These are phyloP conservation scores for Dacryopinax spathularia DNA, from an alignment of 768 basidiomycete genomes.

Conservation along the genomic window DNA sequence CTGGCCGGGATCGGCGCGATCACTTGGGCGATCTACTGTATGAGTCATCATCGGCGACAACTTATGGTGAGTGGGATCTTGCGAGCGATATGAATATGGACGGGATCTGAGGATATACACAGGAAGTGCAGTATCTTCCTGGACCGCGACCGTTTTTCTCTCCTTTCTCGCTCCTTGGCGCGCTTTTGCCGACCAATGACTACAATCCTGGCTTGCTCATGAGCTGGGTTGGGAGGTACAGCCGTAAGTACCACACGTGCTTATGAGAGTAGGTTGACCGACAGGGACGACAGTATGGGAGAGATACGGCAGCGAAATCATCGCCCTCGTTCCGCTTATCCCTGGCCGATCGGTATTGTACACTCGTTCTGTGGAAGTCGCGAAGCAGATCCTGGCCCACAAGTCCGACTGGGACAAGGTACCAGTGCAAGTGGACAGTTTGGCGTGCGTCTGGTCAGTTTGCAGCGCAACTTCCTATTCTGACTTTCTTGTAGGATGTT, in stretches of 20 bases:
- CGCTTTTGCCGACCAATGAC: neutral
- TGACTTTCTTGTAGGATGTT: neutral
- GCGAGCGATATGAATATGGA: neutral
- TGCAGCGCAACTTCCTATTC: neutral
- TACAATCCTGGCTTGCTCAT: neutral
- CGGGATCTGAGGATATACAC: neutral
- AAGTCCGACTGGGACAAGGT: neutral
- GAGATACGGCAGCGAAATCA: neutral
- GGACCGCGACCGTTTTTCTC: neutral
- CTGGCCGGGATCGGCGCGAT: neutral
- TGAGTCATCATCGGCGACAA: too few species aligned
- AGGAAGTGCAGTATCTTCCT: neutral
- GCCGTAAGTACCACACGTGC: neutral
- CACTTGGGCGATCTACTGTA: neutral
- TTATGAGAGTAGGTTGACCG: neutral
- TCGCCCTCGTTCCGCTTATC: neutral
- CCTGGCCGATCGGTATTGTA: neutral
- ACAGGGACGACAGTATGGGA: neutral
- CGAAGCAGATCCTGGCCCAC: neutral
- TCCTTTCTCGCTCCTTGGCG: neutral
- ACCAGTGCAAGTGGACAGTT: neutral
- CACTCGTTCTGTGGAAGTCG: neutral
- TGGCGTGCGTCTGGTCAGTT: neutral
- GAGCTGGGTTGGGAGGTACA: neutral
- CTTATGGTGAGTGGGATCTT: too few species aligned